Evolutionary conservation across 768 basidiomycete species (phyloP), one percentile per base, ranked within the genome.

Genomic region (Suillus variegatus): DNA sequence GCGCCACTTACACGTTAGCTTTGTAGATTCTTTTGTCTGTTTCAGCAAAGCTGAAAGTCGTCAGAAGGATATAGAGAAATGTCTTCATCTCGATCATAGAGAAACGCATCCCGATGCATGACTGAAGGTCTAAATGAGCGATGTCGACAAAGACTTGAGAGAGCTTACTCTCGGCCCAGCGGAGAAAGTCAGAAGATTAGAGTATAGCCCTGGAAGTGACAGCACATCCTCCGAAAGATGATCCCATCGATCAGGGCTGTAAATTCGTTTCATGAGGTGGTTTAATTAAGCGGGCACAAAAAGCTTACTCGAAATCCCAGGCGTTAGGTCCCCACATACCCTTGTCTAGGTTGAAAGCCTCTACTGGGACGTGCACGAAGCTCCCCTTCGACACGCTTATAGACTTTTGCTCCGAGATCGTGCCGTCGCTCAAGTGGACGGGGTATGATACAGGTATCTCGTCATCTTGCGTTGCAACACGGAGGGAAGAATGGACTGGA

Each of bases 41-140:
- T 64, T 81, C 71, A 13, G 71, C 73, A 70, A 90, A 94, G 7
- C 76, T 79, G 69, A 93, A 94, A 70, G 85, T 83, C 14, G 87
- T 87, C 51, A 94, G 68, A 25, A 94, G 81, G 60, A 88, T 82
- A 70, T 86, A 92, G 10, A 93, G 71, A 72, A 94, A 88, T 0
- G 85, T 82, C 78, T 94, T 94, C 68, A 93, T 88, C 78, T 95
- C 92, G 62, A 94, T 91, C 73, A 93, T 78, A 6, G 93, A 91
- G 74, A 95, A 93, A 28, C 88, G 86, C 79, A 91, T 82, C 3
- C 93, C 93, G 58, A 93, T 90, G 72, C 93, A 94, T 1, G 91
- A 90, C 93, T 94, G 62, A 61, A 65, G 64, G 46, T 22, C 38
- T 44, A 62, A 67, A 56, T 52, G 5, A 65, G 52, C 63, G 36